phyloP scores from a whole-genome alignment of 176 grass and related monocot species.

The Areca catechu region DNA sequence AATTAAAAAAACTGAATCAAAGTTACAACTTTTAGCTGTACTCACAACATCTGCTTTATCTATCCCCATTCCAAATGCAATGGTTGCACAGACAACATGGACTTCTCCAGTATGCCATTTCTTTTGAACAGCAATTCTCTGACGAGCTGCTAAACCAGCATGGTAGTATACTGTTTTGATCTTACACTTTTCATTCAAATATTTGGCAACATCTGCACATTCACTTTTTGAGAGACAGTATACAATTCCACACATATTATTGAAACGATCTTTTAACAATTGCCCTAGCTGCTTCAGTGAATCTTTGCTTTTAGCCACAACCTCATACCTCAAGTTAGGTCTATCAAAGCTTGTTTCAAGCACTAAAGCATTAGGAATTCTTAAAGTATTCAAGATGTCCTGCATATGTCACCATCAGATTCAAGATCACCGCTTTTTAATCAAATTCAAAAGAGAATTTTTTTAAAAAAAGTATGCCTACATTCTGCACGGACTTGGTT shows the following conservation, averaged over 20 bases:
- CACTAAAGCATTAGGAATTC: conserved; percentile 53
- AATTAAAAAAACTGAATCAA: too few species aligned
- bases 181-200: conserved; percentile 70
- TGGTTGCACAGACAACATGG: conserved; percentile 77
- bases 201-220: conserved; percentile 72
- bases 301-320: conserved; percentile 54
- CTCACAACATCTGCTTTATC: conserved; percentile 90
- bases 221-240: conserved; percentile 90
- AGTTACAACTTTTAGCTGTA: neutral
- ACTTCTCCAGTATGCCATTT: conserved; percentile 85
- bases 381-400: conserved; percentile 56
- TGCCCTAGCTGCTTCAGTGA: conserved; percentile 64
- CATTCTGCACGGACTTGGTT: conserved; percentile 63
- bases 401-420: conserved; percentile 14
- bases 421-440: neutral
- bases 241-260: conserved; percentile 65
- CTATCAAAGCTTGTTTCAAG: conserved; percentile 87
- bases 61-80: conserved; percentile 97
- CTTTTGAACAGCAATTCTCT: conserved; percentile 54
- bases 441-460: conserved; percentile 11
- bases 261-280: conserved; percentile 60
- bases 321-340: conserved; percentile 64
- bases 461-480: conserved; percentile 19
- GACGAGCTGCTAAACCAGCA: conserved; percentile 54
- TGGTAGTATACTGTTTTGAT: conserved; percentile 71